These are phyloP conservation scores for Neobulgaria alba DNA, from an alignment of 2,329 filamentous ascomycete genomes.

Conservation along the genomic window DNA sequence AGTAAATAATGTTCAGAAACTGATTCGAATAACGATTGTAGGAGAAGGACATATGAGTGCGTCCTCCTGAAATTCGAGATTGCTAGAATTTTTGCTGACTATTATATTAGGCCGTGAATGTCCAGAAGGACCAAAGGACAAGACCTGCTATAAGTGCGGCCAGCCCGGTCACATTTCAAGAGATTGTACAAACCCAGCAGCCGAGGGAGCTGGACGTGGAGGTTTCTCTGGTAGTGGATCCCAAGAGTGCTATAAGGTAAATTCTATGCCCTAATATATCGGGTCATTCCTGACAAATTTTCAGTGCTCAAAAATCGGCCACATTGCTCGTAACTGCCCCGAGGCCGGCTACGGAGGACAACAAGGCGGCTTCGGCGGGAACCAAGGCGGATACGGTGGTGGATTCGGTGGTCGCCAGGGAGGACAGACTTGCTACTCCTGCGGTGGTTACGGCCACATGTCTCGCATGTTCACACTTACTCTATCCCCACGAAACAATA, in stretches of 20 bases:
- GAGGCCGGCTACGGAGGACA: conserved; percentile 43
- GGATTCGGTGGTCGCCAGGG: conserved; percentile 42
- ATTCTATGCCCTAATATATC: neutral
- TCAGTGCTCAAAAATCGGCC: conserved; percentile 84
- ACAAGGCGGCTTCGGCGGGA: conserved; percentile 30
- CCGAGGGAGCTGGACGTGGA: conserved; percentile 26
- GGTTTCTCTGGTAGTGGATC: conserved; percentile 33
- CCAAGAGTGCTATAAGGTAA: conserved; percentile 79
- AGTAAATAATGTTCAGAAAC: conserved; percentile 10
- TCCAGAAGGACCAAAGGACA: conserved; percentile 81
- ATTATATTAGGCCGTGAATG: conserved; percentile 68
- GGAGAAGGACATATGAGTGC: conserved; percentile 70
- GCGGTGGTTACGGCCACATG: conserved; percentile 95
- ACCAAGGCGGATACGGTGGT: conserved; percentile 31
- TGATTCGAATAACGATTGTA: conserved; percentile 30
- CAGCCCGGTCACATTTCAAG: conserved; percentile 85
- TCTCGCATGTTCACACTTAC: conserved; percentile 57
- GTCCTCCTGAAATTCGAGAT: conserved; percentile 26
- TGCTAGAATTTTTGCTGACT: conserved; percentile 10
- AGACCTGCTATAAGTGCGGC: conserved; percentile 72
- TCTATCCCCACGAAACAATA: neutral
- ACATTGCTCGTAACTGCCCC: conserved; percentile 89
- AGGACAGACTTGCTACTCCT: conserved; percentile 93
- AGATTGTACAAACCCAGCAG: conserved; percentile 40
- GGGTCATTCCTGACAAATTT: conserved; percentile 6